These are phyloP conservation scores for Calonectria leucothoes DNA, from an alignment of 2,329 filamentous ascomycete species.

Conservation along the genomic window DNA sequence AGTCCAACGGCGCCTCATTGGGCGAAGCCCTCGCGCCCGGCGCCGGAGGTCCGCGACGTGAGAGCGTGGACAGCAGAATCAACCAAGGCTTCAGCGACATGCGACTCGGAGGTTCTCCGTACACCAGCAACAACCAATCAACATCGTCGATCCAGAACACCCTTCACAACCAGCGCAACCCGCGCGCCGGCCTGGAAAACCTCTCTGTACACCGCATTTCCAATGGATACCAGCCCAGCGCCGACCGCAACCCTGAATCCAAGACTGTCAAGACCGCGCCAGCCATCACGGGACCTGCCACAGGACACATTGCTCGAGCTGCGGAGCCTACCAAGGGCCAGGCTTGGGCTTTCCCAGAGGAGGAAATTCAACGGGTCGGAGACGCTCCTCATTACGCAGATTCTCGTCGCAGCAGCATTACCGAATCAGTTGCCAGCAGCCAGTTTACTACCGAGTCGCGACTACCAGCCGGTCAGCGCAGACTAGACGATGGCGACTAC, in stretches of 20 bases:
- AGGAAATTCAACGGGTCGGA: slow-evolving; percentile 68
- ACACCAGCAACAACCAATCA: slow-evolving; percentile 81
- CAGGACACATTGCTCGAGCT: slow-evolving; percentile 74
- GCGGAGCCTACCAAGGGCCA: slow-evolving; percentile 85
- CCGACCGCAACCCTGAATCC: slow-evolving; percentile 67
- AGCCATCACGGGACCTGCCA: slow-evolving; percentile 78
- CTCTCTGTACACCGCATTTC: slow-evolving; percentile 70
- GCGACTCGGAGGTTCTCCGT: slow-evolving; percentile 74
- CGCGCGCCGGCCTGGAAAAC: slow-evolving; percentile 63
- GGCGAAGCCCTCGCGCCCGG: slow-evolving; percentile 56
- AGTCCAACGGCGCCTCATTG: slow-evolving; percentile 47
- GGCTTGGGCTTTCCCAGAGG: slow-evolving; percentile 86
- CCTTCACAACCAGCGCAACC: slow-evolving; percentile 74
- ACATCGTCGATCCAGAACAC: slow-evolving; percentile 80
- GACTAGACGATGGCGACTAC: slow-evolving; percentile 73
- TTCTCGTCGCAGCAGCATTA: slow-evolving; percentile 80
- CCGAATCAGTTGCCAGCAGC: slow-evolving; percentile 82
- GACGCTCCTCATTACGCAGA: slow-evolving; percentile 64
- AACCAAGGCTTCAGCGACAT: slow-evolving; percentile 78
- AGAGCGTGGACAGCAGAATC: slow-evolving; percentile 84
- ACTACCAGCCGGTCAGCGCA: slow-evolving; percentile 77
- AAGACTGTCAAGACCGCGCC: slow-evolving; percentile 75
- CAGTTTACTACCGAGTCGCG: slow-evolving; percentile 82
- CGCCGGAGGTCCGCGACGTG: slow-evolving; percentile 66
- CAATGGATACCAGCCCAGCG: slow-evolving; percentile 72